Evolutionary conservation across 225 moss, liverwort and hornwort genomes (phyloP), one percentile per base, ranked within the genome.

Genomic region (Bryum argenteum): DNA sequence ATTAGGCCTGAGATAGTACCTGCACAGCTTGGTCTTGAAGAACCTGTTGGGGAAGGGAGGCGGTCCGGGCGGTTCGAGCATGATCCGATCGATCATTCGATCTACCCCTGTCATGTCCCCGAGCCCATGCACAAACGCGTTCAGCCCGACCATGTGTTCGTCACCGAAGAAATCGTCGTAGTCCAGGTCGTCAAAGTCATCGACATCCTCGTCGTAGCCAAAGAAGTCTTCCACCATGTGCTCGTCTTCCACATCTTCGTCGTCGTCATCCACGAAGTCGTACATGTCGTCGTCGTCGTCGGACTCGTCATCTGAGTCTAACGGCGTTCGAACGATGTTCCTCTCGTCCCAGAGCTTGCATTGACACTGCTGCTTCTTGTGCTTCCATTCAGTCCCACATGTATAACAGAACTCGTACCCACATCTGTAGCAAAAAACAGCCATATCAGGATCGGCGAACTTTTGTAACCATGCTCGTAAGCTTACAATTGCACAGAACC

Each of bases 351-450:
- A 93, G 17, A 96, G 76, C 77, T 96, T 89, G 81, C 91, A 96
- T 64, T 83, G 81, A 70, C 96, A 96, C 41, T 91, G 84, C 65
- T 91, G 85, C 64, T 79, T 82, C 80, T 91, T 93, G 63, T 91
- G 57, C 51, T 82, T 84, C 91, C 87, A 96, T 44, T 90, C 88
- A 38, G 91, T 89, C 54, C 93, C 96, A 71, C 91, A 93, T 16
- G 68, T 90, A 57, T 96, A 96, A 76, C 96, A 93, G 69, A 93
- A 96, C 77, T 96, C 91, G 63, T 89, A 78, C 17, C 96, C 96
- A 80, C 93, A 96, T 81, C 91, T 93, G n/a, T n/a, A n/a, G n/a
- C n/a, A n/a, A n/a, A n/a, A 87, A 57, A 69, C 51, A n/a, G n/a
- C n/a, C n/a, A n/a, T n/a, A n/a, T n/a, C n/a, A n/a, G n/a, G n/a